Evolutionary conservation across 148 eudicot genomes (phyloP), one percentile per base, ranked within the genome.

Genomic region (Rhododendron kiyosumense): DNA sequence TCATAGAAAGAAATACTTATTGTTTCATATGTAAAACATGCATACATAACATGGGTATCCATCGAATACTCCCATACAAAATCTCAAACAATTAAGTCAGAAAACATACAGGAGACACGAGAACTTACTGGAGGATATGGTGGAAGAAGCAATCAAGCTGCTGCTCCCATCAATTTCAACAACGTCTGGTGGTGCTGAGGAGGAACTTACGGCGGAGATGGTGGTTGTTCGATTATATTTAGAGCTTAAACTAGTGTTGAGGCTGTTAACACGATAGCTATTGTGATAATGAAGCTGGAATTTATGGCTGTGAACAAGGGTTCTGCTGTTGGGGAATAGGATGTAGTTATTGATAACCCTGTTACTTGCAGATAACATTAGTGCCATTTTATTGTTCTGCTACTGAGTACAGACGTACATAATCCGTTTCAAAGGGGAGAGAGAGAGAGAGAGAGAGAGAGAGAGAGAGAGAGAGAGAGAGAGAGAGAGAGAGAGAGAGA

Each of bases 121-220:
- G 65, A 30, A 74, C 85, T 74, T 57, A 81, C 83, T 3, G 48
- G 83, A 81, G 71, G 71, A 81, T 34, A 34, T 26, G 46, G 79
- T 22, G 67, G 30, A 48, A 43, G 85, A 30, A 74, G 65, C 9
- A 12, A 15, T 13, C 32, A 13, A 3, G 61, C 18, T 54, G 22
- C 5, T 54, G 85, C 15, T n/a, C 45, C 46, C 79, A 28, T 45
- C 57, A 71, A 71, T 15, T 20, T 73, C 32, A 48, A 51, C 59
- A 4, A 74, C 69, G 51, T 73, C 80, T 12, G 67, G 32, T 17
- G 84, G 30, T 32, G 76, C 76, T 30, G 80, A 20, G 26, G 85
- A 71, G 57, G 85, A 71, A 84, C 46, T 84, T 32, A 57, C 22
- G 2, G 80, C 85, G 36, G 67, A 84, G 32, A 74, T 43, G 20